Evolutionary conservation across 129 eudicot genomes (phyloP).

Genomic region (Tagetes patula): DNA sequence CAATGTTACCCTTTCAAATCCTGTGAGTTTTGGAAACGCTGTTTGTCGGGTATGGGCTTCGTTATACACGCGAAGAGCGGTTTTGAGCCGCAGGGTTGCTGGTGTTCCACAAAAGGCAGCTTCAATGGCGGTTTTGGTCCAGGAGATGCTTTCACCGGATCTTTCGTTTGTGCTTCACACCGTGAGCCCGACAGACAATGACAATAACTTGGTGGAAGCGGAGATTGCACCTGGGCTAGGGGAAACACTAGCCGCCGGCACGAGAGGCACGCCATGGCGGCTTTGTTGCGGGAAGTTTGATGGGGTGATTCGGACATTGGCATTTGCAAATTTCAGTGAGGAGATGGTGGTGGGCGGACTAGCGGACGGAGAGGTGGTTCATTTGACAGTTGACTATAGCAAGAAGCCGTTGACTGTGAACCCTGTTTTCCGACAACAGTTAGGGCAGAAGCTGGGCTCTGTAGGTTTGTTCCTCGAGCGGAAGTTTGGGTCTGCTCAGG

Average conservation of each 20-base stretch:
- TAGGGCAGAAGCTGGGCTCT: slow-evolving; percentile 77
- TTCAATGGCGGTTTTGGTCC: slow-evolving; percentile 77
- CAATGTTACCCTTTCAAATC: slow-evolving; percentile 80
- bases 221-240: slow-evolving; percentile 94
- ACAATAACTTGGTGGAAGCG: slow-evolving; percentile 59
- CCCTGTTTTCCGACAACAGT: slow-evolving; percentile 64
- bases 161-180: slow-evolving; percentile 89
- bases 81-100: slow-evolving; percentile 80
- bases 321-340: slow-evolving; percentile 91
- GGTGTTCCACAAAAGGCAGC: slow-evolving; percentile 77
- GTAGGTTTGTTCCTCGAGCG: slow-evolving; percentile 81
- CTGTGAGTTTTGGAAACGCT: slow-evolving; percentile 53
- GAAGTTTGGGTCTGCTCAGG: slow-evolving; percentile 81
- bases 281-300: slow-evolving; percentile 71
- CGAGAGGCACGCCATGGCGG: slow-evolving; percentile 97
- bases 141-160: slow-evolving; percentile 90
- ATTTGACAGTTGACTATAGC: slow-evolving; percentile 75
- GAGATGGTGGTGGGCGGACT: slow-evolving; percentile 73
- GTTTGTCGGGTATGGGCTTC: slow-evolving; percentile 96
- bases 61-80: slow-evolving; percentile 86
- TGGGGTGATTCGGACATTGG: slow-evolving; percentile 62
- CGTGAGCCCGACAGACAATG: slow-evolving; percentile 74
- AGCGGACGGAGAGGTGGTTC: slow-evolving; percentile 71
- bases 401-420: slow-evolving; percentile 79
- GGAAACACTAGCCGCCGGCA: slow-evolving; percentile 81